Conservation (phyloP, 352 stramenopile genomes). For the Pythium pyrilobum region DNA sequence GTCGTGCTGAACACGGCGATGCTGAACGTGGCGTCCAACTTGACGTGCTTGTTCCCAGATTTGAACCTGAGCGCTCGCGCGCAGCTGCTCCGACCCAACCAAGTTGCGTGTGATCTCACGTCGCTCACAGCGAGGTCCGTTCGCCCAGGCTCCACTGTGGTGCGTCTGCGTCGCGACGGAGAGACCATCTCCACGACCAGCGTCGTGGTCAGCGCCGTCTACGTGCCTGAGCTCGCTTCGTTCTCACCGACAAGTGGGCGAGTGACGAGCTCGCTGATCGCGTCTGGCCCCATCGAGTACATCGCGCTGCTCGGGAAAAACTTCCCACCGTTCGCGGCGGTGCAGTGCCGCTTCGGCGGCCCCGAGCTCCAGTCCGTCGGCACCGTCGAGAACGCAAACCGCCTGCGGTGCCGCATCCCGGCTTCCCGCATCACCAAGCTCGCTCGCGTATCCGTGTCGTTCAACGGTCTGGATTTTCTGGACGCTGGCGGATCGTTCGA, state of each 20-base stretch:
- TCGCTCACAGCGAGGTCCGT: neutral
- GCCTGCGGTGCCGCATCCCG: conserved; percentile 42
- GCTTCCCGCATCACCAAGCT: conserved; percentile 11
- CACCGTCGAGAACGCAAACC: conserved; percentile 28
- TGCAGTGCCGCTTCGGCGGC: conserved; percentile 14
- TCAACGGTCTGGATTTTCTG: conserved; percentile 63
- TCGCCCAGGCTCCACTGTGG: neutral
- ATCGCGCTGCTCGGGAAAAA: conserved; percentile 24
- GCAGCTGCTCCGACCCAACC: neutral
- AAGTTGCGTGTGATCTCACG: conserved; percentile 6
- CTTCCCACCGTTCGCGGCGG: conserved; percentile 37
- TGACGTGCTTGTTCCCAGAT: conserved; percentile 4
- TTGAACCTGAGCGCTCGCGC: conserved; percentile 9
- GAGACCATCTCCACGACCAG: conserved; percentile 5
- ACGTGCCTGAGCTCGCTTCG: conserved; percentile 15
- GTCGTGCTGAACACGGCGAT: neutral
- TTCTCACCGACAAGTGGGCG: conserved; percentile 11
- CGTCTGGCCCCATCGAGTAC: neutral
- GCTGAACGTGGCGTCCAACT: neutral
- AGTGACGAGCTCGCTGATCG: neutral
- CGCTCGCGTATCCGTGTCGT: conserved; percentile 40
- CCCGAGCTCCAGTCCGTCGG: conserved; percentile 17
- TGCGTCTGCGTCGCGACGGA: conserved; percentile 4
- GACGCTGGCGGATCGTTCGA: conserved; percentile 23
- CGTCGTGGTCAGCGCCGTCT: conserved; percentile 1